Evolutionary conservation across 2,329 filamentous ascomycete species (phyloP).

Genomic region (Fusarium acutatum): DNA sequence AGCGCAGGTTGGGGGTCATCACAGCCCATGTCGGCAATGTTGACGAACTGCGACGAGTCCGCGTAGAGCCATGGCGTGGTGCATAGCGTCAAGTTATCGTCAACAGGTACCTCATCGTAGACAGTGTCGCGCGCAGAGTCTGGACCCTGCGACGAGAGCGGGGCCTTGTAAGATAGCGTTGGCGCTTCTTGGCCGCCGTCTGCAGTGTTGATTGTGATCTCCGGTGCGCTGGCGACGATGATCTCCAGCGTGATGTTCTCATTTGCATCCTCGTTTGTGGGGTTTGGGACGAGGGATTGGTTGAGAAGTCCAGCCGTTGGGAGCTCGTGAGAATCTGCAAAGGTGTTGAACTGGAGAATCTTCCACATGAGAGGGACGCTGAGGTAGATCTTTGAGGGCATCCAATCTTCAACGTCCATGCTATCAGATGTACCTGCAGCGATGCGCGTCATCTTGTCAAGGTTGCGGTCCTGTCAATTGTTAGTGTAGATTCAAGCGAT

Average conservation of each 20-base stretch:
- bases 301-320: constrained; percentile 53
- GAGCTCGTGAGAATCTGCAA: constrained; percentile 47
- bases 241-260: constrained; percentile 56
- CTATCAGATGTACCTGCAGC: constrained; percentile 56
- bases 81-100: constrained; percentile 51
- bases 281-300: constrained; percentile 49
- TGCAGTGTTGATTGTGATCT: constrained; percentile 60
- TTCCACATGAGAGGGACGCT: constrained; percentile 64
- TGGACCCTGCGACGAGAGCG: constrained; percentile 31
- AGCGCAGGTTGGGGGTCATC: constrained; percentile 41
- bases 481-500: not conserved
- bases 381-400: constrained; percentile 61
- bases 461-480: constrained; percentile 52
- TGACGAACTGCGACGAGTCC: constrained; percentile 51
- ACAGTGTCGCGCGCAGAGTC: constrained; percentile 36
- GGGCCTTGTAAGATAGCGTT: constrained; percentile 48
- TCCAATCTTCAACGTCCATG: constrained; percentile 60
- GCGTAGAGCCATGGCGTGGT: constrained; percentile 56
- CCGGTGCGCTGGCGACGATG: constrained; percentile 60
- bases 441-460: constrained; percentile 59
- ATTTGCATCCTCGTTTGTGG: constrained; percentile 43
- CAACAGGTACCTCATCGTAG: constrained; percentile 44
- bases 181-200: constrained; percentile 61
- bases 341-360: constrained; percentile 58
- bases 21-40: constrained; percentile 49